Evolutionary conservation across 306 rosid species (phyloP), one percentile per base, ranked within the genome.

Genomic region (Boehmeria nivea): DNA sequence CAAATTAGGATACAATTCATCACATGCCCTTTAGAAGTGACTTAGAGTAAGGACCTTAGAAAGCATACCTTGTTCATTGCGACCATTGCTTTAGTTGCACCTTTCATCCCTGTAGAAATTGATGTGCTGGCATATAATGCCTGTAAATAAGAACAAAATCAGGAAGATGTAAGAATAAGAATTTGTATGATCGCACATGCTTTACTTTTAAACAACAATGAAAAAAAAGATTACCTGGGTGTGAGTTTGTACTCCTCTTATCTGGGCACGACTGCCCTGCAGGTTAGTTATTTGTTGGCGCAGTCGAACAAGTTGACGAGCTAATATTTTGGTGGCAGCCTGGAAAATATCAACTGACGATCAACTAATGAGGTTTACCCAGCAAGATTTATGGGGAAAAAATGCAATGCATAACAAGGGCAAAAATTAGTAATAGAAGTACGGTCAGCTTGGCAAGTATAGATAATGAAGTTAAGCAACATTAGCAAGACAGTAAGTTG

Each of bases 241-340:
- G 61, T 90, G 97, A 64, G 97, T 90, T 66, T 94, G 79, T 39
- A 90, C 94, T 13, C 97, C 97, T 80, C 97, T 80, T 64, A 90
- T 86, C 65, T 90, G 97, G 46, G 97, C 97, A 51, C 97, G 97
- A 69, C 97, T 90, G 38, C 97, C 97, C 68, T 90, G 97, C 76
- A 90, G 72, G 82, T 90, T 90, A 57, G 91, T 84, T 74, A 90
- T 90, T 60, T 90, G 97, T 80, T 90, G 97, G 40, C 97, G 94
- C 42, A 90, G 71, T 65, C 97, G 76, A 63, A 90, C 95, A 33
- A 90, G 97, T 53, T 90, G 97, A 34, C 95, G 95, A 73, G 97
- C 97, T 63, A 90, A 65, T 67, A 90, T 90, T 78, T 65, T 86
- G 24, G 97, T 90, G 21, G 97, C 90, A 67, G 88, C 88, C 97